Evolutionary conservation across 148 eudicot species (phyloP).

Genomic region (Vaccinium corymbosum): DNA sequence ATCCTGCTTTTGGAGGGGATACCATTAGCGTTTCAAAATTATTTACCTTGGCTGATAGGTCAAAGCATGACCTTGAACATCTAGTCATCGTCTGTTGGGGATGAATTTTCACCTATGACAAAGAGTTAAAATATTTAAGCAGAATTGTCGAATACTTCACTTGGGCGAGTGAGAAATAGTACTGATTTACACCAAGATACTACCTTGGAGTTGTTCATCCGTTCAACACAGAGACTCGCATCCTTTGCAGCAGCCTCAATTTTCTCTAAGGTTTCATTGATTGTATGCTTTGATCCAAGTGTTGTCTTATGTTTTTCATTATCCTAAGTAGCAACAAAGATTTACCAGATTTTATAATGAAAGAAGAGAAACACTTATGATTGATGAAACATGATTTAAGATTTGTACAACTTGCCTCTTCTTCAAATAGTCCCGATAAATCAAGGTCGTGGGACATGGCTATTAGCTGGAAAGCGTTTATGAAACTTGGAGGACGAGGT

Average conservation of each 20-base stretch:
- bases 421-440: constrained; percentile 51
- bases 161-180: neutral
- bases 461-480: constrained; percentile 58
- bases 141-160: neutral
- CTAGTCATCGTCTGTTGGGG: constrained; percentile 31
- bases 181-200: neutral
- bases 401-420: constrained; percentile 31
- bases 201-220: constrained; percentile 49
- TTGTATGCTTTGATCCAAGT: constrained; percentile 46
- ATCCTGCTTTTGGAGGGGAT: constrained; percentile 3
- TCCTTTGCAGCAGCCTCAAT: constrained; percentile 54
- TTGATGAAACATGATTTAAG: neutral
- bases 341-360: neutral
- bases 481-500: constrained; percentile 33
- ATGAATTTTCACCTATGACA: constrained; percentile 38
- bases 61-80: constrained; percentile 35
- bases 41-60: constrained; percentile 49
- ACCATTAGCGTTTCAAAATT: neutral
- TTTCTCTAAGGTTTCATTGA: constrained; percentile 41
- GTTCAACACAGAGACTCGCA: constrained; percentile 40
- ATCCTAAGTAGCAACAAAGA: constrained; percentile 27
- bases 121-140: neutral
- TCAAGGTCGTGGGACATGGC: constrained; percentile 52
- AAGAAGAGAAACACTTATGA: neutral
- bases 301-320: constrained; percentile 38